Percentiles rank a stretch among this genome's conserved stretches.
Evolutionary conservation across 257 asterid genomes (phyloP).

Genomic region (Striga asiatica): DNA sequence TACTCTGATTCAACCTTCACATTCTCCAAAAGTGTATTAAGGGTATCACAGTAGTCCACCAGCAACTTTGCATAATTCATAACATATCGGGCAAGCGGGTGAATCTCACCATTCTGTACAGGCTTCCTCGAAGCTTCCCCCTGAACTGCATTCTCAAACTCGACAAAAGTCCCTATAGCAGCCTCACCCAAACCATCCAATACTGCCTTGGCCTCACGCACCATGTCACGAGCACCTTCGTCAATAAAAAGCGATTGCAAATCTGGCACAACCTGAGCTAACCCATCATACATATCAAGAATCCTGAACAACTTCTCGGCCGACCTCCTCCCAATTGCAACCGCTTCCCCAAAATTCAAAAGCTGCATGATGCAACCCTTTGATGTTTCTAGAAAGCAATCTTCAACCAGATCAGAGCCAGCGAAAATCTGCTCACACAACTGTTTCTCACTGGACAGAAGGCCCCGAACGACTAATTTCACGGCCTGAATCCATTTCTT

Average conservation of each 20-base stretch:
- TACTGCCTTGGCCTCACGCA: constrained; percentile 78
- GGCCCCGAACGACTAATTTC: constrained; percentile 59
- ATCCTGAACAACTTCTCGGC: constrained; percentile 79
- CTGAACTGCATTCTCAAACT: constrained; percentile 86
- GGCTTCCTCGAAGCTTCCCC: constrained; percentile 79
- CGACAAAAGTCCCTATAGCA: constrained; percentile 81
- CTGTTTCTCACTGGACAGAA: constrained; percentile 57
- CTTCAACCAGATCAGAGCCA: constrained; percentile 67
- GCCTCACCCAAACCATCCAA: constrained; percentile 71
- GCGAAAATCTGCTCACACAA: constrained; percentile 66
- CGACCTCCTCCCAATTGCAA: constrained; percentile 76
- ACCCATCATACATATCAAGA: constrained; percentile 85
- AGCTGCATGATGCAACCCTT: constrained; percentile 93
- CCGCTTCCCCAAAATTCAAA: constrained; percentile 94
- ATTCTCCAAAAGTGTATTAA: constrained; percentile 48
- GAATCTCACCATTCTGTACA: constrained; percentile 73
- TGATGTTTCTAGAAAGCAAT: constrained; percentile 76
- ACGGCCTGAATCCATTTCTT: constrained; percentile 85
- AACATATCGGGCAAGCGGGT: constrained; percentile 83
- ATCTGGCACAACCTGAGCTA: constrained; percentile 53
- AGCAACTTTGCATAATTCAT: constrained; percentile 88
- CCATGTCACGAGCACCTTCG: constrained; percentile 72
- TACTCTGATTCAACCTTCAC: constrained; percentile 26
- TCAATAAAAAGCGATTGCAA: constrained; percentile 53
- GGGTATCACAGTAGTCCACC: constrained; percentile 71